Evolutionary conservation across 176 grass and related monocot species (phyloP), one percentile per base, ranked within the genome.

Genomic region (Ampelocalamus luodianensis): DNA sequence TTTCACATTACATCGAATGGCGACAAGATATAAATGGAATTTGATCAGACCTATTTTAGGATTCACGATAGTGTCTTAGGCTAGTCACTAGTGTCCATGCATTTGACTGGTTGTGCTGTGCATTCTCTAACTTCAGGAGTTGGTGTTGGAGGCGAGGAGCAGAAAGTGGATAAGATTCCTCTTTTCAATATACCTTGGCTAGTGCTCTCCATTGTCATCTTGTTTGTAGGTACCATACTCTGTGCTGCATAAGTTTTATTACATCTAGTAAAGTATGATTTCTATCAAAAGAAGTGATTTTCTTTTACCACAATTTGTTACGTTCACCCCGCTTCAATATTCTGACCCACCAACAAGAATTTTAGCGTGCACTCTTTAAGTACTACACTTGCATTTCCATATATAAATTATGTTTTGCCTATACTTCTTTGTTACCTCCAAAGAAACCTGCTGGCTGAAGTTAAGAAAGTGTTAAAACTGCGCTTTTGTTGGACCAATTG

Each of bases 161-260:
- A 95, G 83, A 92, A 90, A 86, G 87, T 87, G 75, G 86, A n/a
- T n/a, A n/a, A n/a, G n/a, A n/a, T n/a, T n/a, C n/a, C n/a, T n/a
- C n/a, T n/a, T n/a, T n/a, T n/a, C 70, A 86, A 83, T 60, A 92
- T 99, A 91, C 97, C 97, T 70, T 95, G 93, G 90, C 88, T 99
- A 42, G 81, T 95, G 68, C 80, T 96, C 67, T 84, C 93, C 46
- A 79, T 90, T 86, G 71, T 68, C 84, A 88, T 94, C 93, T 96
- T 96, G 96, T 96, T 99, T 99, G 96, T 99, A 96, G 92, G 96
- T 99, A 96, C 78, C 93, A 92, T 94, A 67, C 86, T 92, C 81
- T 70, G 51, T 91, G 89, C 63, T 70, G 76, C 46, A 65, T 91
- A 26, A 53, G 17, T 74, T 83, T 26, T 59, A 39, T 67, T 16